Evolutionary conservation across 768 basidiomycete genomes (phyloP).

Genomic region (Tulasnella sp.): DNA sequence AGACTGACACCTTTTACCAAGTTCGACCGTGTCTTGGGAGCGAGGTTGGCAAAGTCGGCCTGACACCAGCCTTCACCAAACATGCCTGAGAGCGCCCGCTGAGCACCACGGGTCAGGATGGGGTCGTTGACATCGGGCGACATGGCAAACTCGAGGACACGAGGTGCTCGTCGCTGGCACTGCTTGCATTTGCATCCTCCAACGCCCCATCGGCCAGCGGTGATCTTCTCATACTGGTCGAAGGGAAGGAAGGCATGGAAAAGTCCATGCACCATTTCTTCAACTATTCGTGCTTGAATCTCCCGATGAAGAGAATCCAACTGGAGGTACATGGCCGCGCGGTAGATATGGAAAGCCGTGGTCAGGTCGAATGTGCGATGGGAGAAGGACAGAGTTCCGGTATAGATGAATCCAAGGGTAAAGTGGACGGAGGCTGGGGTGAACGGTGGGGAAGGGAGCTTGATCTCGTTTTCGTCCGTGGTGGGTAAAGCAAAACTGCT

Average conservation of each 20-base stretch:
- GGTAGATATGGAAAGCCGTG: constrained; percentile 86
- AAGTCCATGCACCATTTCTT: constrained; percentile 87
- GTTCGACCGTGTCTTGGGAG: constrained; percentile 58
- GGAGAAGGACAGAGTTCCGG: constrained; percentile 89
- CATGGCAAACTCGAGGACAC: constrained; percentile 78
- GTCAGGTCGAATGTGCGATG: constrained; percentile 89
- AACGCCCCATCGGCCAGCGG: constrained; percentile 71
- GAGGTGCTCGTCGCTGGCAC: constrained; percentile 72
- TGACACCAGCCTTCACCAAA: constrained; percentile 90
- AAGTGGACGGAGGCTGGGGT: constrained; percentile 93
- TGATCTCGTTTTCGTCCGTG: constrained; percentile 41
- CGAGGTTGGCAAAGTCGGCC: constrained; percentile 68
- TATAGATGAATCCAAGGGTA: constrained; percentile 90
- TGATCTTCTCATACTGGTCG: constrained; percentile 69
- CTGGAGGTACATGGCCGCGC: constrained; percentile 73
- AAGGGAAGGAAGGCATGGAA: constrained; percentile 81
- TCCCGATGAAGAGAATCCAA: constrained; percentile 72
- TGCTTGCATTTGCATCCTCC: constrained; percentile 81
- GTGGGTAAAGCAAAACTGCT: constrained; percentile 47
- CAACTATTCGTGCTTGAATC: constrained; percentile 72
- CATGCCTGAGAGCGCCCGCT: constrained; percentile 71
- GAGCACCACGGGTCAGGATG: constrained; percentile 63
- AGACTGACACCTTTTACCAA: constrained; percentile 72
- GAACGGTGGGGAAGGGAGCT: constrained; percentile 86
- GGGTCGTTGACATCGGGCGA: constrained; percentile 71